Evolutionary conservation across 257 asterid genomes (phyloP), one percentile per base, ranked within the genome.

Genomic region (Coffea eugenioides): DNA sequence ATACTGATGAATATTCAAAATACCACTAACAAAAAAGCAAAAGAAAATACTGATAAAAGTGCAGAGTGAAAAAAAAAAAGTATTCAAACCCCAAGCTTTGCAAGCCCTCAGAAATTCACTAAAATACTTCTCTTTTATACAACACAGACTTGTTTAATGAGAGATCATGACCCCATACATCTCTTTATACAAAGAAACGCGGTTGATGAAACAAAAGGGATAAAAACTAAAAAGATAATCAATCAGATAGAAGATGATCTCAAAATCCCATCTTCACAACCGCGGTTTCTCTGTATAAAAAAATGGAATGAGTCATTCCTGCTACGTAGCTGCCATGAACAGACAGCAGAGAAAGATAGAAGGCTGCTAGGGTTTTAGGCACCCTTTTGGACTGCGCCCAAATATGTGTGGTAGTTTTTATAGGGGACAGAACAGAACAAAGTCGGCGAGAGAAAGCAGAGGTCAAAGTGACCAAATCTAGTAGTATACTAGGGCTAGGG

Each of bases 201-300:
- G 7, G 83, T 74, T 4, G 80, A 80, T 48, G 18, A 20, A 46
- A 0, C 13, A 11, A 16, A 54, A 1, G 1, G 21, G 2, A 49
- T 9, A 31, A 2, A 10, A 49, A 49, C 12, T 36, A 51, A 36
- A 49, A 46, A 69, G 8, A 10, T 0, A 31, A 52, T 15, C 31
- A 27, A 31, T 31, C 31, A 31, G 31, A 31, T 31, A 31, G 69
- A 15, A n/a, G n/a, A 45, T 27, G 52, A 31, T 59, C 14, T 34
- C 34, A 13, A 1, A 18, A 62, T 10, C 21, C 34, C 39, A 5
- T 0, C 1, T 3, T 39, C 27, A 52, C 80, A 52, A 80, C 83
- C 68, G 51, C 70, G 70, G 76, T 74, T 80, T 56, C 83, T 39
- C 83, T 54, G 79, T 73, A 74, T 74, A 80, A 80, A 79, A 36